Evolutionary conservation across 2,329 filamentous ascomycete genomes (phyloP), one percentile per base, ranked within the genome.

Genomic region (Ascochyta koolunga): DNA sequence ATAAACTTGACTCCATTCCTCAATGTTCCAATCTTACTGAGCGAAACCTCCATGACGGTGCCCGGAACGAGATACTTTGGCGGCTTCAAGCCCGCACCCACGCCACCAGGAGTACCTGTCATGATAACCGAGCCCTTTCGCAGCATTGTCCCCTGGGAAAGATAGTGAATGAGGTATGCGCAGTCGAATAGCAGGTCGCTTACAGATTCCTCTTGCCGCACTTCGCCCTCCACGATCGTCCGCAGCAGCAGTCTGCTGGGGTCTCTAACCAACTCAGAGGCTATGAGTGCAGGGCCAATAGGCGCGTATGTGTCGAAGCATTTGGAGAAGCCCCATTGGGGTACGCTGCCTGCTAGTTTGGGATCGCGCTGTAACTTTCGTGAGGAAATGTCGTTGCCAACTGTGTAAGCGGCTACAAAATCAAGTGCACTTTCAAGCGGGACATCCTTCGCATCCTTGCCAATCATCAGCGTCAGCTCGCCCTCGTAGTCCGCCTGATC

Each of bases 241-340:
- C 25, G 25, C 25, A 27, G 25, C 25, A 27, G 25, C 25, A 27
- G 25, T 27, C 3, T 10, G 7, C 33, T 59, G 54, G 59, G 18
- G 5, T 83, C 76, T 5, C 80, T 79, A 35, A 83, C 62, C 5
- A 80, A 40, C 3, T 65, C 62, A 0, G 66, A 58, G 0, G 70
- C 64, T 0, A 83, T 76, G 0, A 84, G 61, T 19, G 64, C 72
- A 0, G 81, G 81, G 0, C 81, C 82, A 68, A 83, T 82, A 0
- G 81, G 81, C 50, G 80, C 83, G 58, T 79, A 83, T 0, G 80
- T 83, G 59, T 84, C 81, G 0, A 77, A 70, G 0, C 78, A 81
- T 62, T 84, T 84, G 8, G 82, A 82, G 41, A 85, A 78, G 45
- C 79, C 84, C 66, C 83, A 85, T 56, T 85, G 83, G 0, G 80